phyloP scores from a whole-genome alignment of 805 yeast species.

The Candida gorgasii region DNA sequence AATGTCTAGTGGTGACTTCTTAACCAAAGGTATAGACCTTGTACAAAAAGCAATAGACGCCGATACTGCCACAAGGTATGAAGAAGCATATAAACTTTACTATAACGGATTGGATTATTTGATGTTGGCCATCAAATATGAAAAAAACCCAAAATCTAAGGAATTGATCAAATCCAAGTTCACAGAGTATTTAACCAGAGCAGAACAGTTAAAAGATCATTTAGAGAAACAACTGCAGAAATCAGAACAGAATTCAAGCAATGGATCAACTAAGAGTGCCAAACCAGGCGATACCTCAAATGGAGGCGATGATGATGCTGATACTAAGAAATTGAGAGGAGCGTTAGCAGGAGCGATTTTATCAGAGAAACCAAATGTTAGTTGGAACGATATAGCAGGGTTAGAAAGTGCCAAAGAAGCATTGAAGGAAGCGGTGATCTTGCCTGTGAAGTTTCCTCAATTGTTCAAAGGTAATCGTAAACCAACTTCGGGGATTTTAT shows the following conservation, averaged over 20 bases:
- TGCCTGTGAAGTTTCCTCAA: constrained; percentile 96
- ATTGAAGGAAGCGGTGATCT: constrained; percentile 91
- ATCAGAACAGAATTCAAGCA: constrained; percentile 54
- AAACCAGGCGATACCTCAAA: constrained; percentile 41
- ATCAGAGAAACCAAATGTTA: constrained; percentile 87
- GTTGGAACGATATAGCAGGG: constrained; percentile 96
- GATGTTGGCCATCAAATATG: constrained; percentile 92
- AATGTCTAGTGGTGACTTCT: constrained; percentile 54
- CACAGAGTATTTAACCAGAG: constrained; percentile 87
- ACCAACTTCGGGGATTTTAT: constrained; percentile 85
- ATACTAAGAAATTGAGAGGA: constrained; percentile 84
- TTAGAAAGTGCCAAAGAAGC: constrained; percentile 95
- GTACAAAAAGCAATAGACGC: constrained; percentile 95
- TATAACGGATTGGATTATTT: constrained; percentile 92
- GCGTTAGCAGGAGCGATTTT: constrained; percentile 91
- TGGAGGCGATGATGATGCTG: constrained; percentile 66
- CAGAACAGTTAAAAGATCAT: constrained; percentile 90
- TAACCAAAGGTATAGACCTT: constrained; percentile 91
- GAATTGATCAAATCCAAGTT: constrained; percentile 86
- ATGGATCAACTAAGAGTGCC: constrained; percentile 59
- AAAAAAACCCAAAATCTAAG: constrained; percentile 85
- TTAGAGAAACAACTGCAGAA: constrained; percentile 63
- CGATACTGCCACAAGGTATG: constrained; percentile 85
- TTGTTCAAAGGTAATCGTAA: constrained; percentile 91
- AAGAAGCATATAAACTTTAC: constrained; percentile 91